Conservation (phyloP, 1,284 basidiomycete genomes). For the Boletus calvinii region DNA sequence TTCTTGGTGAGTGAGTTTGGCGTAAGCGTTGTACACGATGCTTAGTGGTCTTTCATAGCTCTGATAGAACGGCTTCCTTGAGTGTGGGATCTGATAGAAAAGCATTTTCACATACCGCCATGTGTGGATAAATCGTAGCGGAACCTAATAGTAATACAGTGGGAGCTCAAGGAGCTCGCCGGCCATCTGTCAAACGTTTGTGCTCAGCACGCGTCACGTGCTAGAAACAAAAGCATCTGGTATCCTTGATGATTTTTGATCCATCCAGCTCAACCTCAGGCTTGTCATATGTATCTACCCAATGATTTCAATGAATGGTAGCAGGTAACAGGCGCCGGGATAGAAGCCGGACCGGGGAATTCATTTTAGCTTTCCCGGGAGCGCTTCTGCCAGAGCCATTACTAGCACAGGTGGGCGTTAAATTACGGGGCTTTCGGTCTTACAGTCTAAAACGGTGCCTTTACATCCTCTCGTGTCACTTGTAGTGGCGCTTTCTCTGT, state of each 20-base stretch:
- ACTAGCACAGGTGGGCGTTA: background rate
- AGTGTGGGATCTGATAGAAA: slow-evolving; percentile 16
- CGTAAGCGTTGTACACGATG: slow-evolving; percentile 50
- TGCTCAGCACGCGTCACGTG: slow-evolving; percentile 6
- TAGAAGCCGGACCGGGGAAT: no score
- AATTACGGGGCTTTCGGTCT: no score
- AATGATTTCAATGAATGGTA: background rate
- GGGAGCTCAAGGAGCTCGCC: slow-evolving; percentile 1
- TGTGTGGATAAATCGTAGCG: slow-evolving; percentile 16
- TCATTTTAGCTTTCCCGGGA: background rate
- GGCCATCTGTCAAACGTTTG: background rate
- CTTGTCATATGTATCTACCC: background rate
- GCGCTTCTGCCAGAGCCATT: background rate
- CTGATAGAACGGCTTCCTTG: slow-evolving; percentile 8
- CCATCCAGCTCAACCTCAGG: background rate
- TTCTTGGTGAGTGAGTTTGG: slow-evolving; percentile 61
- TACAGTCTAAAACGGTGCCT: background rate
- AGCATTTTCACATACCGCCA: slow-evolving; percentile 27
- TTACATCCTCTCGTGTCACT: background rate
- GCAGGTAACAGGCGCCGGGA: background rate
- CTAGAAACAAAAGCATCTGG: no score
- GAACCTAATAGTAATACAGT: slow-evolving; percentile 3
- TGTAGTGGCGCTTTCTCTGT: no score
- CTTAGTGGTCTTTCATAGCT: slow-evolving; percentile 24
- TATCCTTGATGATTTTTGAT: no score